Evolutionary conservation across 73 alveolate genomes (phyloP), one percentile per base, ranked within the genome.

Genomic region (Uronychia setigera): DNA sequence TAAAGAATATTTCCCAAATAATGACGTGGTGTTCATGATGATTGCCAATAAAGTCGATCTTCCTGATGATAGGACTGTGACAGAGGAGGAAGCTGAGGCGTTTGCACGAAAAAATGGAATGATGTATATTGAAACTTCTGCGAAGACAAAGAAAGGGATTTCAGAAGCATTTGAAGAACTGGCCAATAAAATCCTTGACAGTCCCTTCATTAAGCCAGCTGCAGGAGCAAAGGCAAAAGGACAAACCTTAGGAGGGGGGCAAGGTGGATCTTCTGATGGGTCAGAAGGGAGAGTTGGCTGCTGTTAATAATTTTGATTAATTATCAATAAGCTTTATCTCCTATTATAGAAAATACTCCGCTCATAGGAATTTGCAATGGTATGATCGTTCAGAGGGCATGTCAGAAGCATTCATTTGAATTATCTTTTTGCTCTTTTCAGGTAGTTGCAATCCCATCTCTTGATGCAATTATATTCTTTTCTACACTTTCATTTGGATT

Each of bases 71-170:
- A 84, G 98, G 81, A 35, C 58, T 26, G 94, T 92, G 25, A 35
- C 93, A 59, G 35, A 77, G 33, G 93, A 77, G 33, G 97, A 92
- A 83, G 96, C 91, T 29, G 76, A 31, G 32, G 58, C 84, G 26
- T 35, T 87, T n/a, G 92, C 94, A 1, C 31, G 35, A 31, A 32
- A 88, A 78, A 33, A 88, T 27, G 94, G 92, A 35, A 87, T 88
- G 58, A 58, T 88, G 78, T 88, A 80, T 31, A 32, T 58, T 13
- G 96, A 91, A 57, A 88, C 94, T 26, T 79, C 92, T 13, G 97
- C 97, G 0, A 93, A 91, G 76, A 87, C 95, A 32, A 79, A 46
- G 26, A 34, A 26, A 1, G 85, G 85, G 19, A 33, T 79, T 11
- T n/a, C 29, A 31, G 76, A 79, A 33, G 76, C 85, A 9, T 79